Evolutionary conservation across 441 rosid species (phyloP).

Genomic region (Biscutella laevigata): DNA sequence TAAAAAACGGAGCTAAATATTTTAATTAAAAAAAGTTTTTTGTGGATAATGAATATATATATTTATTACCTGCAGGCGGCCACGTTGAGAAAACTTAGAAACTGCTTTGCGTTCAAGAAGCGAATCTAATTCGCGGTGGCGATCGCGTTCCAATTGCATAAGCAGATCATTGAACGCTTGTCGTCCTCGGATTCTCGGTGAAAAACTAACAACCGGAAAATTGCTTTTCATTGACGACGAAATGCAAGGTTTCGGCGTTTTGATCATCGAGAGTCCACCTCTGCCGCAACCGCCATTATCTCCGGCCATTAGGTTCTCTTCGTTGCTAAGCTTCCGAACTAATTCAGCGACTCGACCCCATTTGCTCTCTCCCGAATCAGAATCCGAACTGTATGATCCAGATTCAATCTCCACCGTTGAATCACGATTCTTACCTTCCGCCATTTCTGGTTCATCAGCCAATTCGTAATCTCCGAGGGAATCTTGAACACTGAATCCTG

Average conservation of each 20-base stretch:
- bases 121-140: slow-evolving; percentile 46
- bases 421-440: slow-evolving; percentile 4
- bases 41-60: not conserved
- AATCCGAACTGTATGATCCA: slow-evolving; percentile 16
- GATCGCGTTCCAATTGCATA: slow-evolving; percentile 49
- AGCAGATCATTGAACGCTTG: slow-evolving; percentile 80
- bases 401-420: slow-evolving; percentile 27
- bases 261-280: slow-evolving; percentile 7
- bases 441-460: slow-evolving; percentile 27
- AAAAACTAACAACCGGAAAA: slow-evolving; percentile 23
- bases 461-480: slow-evolving; percentile 20
- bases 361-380: slow-evolving; percentile 37
- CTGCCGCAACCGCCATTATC: not conserved
- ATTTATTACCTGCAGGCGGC: slow-evolving; percentile 72
- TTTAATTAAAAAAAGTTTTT: too few relatives aligned
- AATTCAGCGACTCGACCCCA: slow-evolving; percentile 56
- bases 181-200: slow-evolving; percentile 68
- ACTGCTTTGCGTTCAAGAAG: slow-evolving; percentile 53
- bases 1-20: too few relatives aligned
- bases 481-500: slow-evolving; percentile 22
- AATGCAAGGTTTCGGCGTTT: slow-evolving; percentile 10
- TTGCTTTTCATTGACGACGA: slow-evolving; percentile 9
- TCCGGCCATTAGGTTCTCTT: slow-evolving; percentile 26
- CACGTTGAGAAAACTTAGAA: slow-evolving; percentile 71
- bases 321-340: slow-evolving; percentile 41